Evolutionary conservation across 306 rosid species (phyloP).

Genomic region (Canavalia ensiformis): DNA sequence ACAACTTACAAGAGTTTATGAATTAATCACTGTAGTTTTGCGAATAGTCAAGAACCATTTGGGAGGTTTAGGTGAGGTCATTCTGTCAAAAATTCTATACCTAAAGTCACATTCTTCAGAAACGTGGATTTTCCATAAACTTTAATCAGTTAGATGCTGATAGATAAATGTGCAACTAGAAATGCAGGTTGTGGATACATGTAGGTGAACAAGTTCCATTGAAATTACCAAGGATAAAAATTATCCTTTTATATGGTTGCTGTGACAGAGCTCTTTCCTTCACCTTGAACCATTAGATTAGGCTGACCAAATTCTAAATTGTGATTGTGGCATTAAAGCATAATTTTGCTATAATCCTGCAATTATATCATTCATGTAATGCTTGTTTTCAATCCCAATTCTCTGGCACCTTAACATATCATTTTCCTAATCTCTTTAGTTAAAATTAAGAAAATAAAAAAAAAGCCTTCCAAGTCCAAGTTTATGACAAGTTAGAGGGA

Average conservation of each 20-base stretch:
- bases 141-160: neutral
- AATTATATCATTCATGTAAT: neutral
- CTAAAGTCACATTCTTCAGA: conserved; percentile 16
- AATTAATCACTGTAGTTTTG: neutral
- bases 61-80: conserved; percentile 16
- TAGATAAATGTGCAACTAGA: neutral
- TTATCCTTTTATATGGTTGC: neutral
- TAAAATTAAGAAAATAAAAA: neutral
- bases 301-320: neutral
- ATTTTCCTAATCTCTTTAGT: neutral
- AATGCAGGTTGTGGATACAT: conserved; percentile 19
- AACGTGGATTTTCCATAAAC: neutral
- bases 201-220: neutral
- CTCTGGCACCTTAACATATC: conserved; percentile 1
- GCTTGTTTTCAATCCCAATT: neutral
- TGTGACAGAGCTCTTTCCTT: neutral
- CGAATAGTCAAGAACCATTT: conserved; percentile 20
- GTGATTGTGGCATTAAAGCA: neutral
- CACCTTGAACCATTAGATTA: conserved; percentile 6
- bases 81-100: neutral
- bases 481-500: conserved; percentile 10
- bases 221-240: neutral
- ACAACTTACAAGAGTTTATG: neutral
- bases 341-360: neutral
- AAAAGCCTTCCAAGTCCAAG: neutral